Evolutionary conservation across 164 flowering plant species (phyloP).

Genomic region (Platanus orientalis): DNA sequence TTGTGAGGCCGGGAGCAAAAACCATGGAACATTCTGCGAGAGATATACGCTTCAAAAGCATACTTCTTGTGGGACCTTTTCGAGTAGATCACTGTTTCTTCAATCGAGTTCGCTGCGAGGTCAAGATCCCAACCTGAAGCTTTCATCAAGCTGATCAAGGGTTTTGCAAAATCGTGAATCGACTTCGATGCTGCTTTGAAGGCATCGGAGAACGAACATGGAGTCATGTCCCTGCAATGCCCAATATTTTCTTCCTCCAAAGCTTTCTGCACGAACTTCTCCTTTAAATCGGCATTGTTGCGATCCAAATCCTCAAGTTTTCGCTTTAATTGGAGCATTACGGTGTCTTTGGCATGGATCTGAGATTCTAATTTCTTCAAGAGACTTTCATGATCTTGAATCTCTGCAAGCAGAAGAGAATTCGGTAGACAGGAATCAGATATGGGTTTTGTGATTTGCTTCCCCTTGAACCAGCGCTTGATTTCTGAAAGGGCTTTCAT

Average conservation of each 20-base stretch:
- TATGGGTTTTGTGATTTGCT: slow-evolving; percentile 13
- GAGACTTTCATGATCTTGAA: slow-evolving; percentile 24
- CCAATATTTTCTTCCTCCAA: slow-evolving; percentile 18
- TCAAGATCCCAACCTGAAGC: slow-evolving; percentile 62
- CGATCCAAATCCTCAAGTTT: slow-evolving; percentile 28
- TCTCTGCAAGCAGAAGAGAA: slow-evolving; percentile 20
- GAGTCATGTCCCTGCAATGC: slow-evolving; percentile 5
- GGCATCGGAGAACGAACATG: slow-evolving; percentile 15
- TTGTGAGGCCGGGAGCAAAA: slow-evolving; percentile 10
- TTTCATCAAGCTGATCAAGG: slow-evolving; percentile 47
- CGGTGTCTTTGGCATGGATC: slow-evolving; percentile 22
- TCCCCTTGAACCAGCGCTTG: slow-evolving; percentile 37
- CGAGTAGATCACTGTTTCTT: slow-evolving; percentile 24
- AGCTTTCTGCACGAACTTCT: slow-evolving; percentile 17
- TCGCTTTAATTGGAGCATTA: slow-evolving; percentile 22
- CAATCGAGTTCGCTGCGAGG: slow-evolving; percentile 39
- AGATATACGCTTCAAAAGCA: slow-evolving; percentile 62
- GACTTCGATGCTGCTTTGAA: slow-evolving; percentile 34
- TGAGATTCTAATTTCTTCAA: slow-evolving; percentile 33
- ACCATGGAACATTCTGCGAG: slow-evolving; percentile 45
- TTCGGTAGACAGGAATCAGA: slow-evolving; percentile 12
- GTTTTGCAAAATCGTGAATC: slow-evolving; percentile 69
- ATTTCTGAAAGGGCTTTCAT: slow-evolving; percentile 36
- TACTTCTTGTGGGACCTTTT: slow-evolving; percentile 49
- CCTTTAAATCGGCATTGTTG: slow-evolving; percentile 22